phyloP scores from a whole-genome alignment of 1,284 basidiomycete genomes.

The Microbotryum intermedium region DNA sequence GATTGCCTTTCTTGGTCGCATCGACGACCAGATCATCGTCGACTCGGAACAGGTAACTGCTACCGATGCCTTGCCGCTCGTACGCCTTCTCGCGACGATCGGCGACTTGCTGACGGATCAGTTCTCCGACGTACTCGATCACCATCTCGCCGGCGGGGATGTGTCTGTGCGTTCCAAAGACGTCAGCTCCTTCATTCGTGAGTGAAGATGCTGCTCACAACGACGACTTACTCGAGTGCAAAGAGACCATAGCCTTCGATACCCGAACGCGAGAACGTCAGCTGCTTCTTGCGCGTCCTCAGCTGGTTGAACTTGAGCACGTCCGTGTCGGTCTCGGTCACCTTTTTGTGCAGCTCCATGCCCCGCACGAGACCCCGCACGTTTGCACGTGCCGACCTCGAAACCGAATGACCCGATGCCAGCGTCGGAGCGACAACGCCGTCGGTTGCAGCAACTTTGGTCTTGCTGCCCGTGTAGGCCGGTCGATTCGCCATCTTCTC shows the following conservation, averaged over 20 bases:
- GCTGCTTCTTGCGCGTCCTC: constrained; percentile 93
- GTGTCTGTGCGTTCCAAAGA: constrained; percentile 39
- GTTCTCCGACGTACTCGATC: constrained; percentile 98
- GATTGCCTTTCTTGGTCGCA: constrained; percentile 96
- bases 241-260: constrained; percentile 99
- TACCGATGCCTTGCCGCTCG: constrained; percentile 89
- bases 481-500: constrained; percentile 80
- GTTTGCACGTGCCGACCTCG: constrained; percentile 83
- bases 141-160: constrained; percentile 97
- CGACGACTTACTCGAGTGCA: constrained; percentile 59
- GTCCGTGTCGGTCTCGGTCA: constrained; percentile 45
- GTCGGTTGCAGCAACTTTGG: constrained; percentile 36
- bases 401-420: constrained; percentile 35
- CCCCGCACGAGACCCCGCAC: constrained; percentile 86
- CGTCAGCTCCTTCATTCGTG: background rate
- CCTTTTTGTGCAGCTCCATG: constrained; percentile 83
- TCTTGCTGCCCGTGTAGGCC: constrained; percentile 48
- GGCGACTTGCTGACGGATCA: constrained; percentile 88
- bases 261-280: constrained; percentile 87
- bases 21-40: constrained; percentile 59
- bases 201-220: too few relatives aligned
- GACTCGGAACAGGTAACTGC: constrained; percentile 73
- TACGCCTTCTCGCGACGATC: constrained; percentile 96
- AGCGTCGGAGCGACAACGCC: constrained; percentile 32
- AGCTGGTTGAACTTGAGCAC: constrained; percentile 95